Conservation (phyloP, 306 rosid species). For the Vigna hirtella region DNA sequence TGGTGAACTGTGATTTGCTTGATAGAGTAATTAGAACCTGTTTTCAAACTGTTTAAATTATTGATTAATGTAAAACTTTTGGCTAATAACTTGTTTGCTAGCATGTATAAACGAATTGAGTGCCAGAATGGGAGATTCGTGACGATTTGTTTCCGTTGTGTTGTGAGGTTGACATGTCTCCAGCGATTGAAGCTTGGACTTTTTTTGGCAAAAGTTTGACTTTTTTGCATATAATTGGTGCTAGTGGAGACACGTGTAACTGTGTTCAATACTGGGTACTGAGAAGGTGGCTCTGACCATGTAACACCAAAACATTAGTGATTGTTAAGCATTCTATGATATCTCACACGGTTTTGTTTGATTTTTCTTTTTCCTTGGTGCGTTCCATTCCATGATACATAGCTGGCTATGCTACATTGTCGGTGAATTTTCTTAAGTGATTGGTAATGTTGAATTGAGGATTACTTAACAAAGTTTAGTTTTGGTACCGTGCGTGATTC, state of each 20-base stretch:
- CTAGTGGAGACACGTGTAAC: constrained; percentile 25
- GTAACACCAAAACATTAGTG: neutral
- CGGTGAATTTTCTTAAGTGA: neutral
- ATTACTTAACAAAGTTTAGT: neutral
- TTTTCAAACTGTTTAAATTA: neutral
- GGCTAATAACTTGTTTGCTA: neutral
- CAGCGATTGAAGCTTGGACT: constrained; percentile 3
- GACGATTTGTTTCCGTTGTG: neutral
- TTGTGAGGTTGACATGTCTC: constrained; percentile 14
- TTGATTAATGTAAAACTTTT: neutral
- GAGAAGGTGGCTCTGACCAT: constrained; percentile 44
- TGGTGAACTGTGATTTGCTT: neutral
- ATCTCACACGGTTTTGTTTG: constrained; percentile 29
- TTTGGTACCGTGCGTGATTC: neutral
- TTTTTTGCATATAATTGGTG: neutral
- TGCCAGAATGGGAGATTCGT: neutral
- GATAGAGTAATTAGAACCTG: neutral
- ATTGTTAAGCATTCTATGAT: constrained; percentile 1
- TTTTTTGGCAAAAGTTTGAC: constrained; percentile 23
- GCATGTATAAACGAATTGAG: neutral
- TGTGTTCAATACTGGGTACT: constrained; percentile 24
- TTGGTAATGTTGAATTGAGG: neutral
- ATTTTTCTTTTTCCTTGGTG: neutral
- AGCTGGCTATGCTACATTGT: neutral
- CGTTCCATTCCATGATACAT: neutral